Base-by-base conservation (phyloP, 2,329 filamentous ascomycete genomes). In the Ceratocystis lukuohia region DNA sequence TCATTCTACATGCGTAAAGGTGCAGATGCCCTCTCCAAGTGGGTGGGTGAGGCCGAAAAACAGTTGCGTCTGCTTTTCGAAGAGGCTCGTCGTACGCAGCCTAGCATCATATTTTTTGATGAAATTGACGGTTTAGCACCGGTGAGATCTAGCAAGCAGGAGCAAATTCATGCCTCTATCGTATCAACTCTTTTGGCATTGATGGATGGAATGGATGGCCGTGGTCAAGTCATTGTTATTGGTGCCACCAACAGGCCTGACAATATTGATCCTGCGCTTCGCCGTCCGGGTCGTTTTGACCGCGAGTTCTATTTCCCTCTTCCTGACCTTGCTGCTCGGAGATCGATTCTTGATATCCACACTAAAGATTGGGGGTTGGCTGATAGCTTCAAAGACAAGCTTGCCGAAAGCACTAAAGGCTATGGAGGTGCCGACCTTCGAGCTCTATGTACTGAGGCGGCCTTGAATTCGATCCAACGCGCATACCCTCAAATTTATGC, bases 1-100 rank as follows among this genome's bases (percentile, higher is more conserved):
- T 97, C 92, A 0, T 99, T 99, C 72, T 99, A 97, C 76, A 99
- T 99, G 94, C 88, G 94, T 68, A 99, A 99, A 76, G 95, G 94
- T 74, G 95, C 94, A 28, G 94, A 99, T 81, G 92, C 92, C 17
- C 79, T 99, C 69, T 96, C 92, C 76, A 99, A 99, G 77, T 99
- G 94, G 94, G 94, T 99, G 64, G 94, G 94, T 73, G 94, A 99
- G 76, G 94, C 95, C 8, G 94, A 99, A 77, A 88, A 93, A 76
- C 94, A 99, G 74, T 83, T 99, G 65, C 87, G 94, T 59, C 78
- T 97, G 67, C 81, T 99, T 4, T 99, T 99, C 70, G 94, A 97
- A 72, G 94, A 99, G 76, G 94, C 94, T 17, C 84, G 93, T 69
- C 94, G 91, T 74, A 97, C 88, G 1, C 94, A 99, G 73, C 94